A percentile compares a stretch with the other conserved stretches of the same genome.
Conservation (phyloP, 768 basidiomycete genomes). For the Kwoniella pini region DNA sequence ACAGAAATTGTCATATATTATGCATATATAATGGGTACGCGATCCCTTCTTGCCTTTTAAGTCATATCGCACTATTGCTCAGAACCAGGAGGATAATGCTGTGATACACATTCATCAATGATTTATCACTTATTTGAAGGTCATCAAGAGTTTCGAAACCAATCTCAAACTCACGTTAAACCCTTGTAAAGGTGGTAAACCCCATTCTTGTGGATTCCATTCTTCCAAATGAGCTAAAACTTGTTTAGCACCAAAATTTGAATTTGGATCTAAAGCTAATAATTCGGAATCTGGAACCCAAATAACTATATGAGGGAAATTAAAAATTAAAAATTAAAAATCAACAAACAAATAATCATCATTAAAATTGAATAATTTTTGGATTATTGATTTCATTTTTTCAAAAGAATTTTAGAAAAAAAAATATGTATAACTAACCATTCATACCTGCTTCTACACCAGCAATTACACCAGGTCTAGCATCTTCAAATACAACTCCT, state of each 20-base stretch:
- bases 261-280: conserved; percentile 40
- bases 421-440: conserved; percentile 31
- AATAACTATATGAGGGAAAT: conserved; percentile 35
- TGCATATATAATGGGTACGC: no score
- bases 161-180: conserved; percentile 15
- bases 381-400: no score
- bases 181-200: conserved; percentile 26
- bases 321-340: background rate
- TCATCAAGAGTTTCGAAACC: no score
- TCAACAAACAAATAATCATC: background rate
- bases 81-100: background rate
- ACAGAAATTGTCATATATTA: no score
- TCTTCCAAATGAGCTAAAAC: conserved; percentile 42
- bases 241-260: conserved; percentile 44
- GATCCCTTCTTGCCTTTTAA: no score
- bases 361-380: background rate
- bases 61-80: no score
- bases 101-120: no score
- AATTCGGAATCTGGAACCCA: conserved; percentile 51
- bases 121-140: no score
- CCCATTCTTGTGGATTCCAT: conserved; percentile 47
- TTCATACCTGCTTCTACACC: conserved; percentile 54
- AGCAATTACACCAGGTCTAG: conserved; percentile 48
- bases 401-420: no score
- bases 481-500: conserved; percentile 53